Evolutionary conservation across 805 yeast genomes (phyloP), one percentile per base, ranked within the genome.

Genomic region (Wickerhamiella cacticola): DNA sequence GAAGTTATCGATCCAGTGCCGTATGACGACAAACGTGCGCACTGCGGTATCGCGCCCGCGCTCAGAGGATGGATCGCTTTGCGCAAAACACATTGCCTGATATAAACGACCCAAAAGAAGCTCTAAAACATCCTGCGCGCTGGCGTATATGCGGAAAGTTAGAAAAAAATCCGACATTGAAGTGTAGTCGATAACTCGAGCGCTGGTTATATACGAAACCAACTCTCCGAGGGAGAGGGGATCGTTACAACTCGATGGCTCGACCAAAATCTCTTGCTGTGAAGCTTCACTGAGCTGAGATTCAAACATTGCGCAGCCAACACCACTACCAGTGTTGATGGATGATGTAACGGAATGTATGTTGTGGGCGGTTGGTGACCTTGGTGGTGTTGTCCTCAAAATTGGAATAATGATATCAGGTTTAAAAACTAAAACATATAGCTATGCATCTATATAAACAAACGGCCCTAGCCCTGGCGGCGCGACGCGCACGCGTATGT

Each of bases 1-100:
- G 62, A 84, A 88, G 63, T 88, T 89, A 50, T 84, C 64, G 16
- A 89, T 62, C 95, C 97, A 89, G 66, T 85, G 95, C 58, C 96
- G 75, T 38, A 92, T 56, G 24, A 82, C 79, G 23, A 85, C 95
- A 67, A 88, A 89, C 0, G 94, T 80, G 56, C 97, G 71, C 31
- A 88, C 73, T 10, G 84, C 68, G 1, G 81, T 79, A 40, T 82
- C 68, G 50, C 79, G 74, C 1, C 94, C 94, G 2, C 72, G 59
- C 51, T 70, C 71, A 9, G 59, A 57, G 35, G 58, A 58, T n/a
- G 58, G 56, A 19, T 41, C 45, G 13, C 10, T 21, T 65, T 58
- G 13, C 50, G 48, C 15, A 18, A 59, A 59, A 18, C 70, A 72
- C 22, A 82, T 63, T 21, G 86, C 76, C 95, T 95, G 85, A 9